Conservation (phyloP, 177 flowering plant genomes). For the Vitis hybrid region DNA sequence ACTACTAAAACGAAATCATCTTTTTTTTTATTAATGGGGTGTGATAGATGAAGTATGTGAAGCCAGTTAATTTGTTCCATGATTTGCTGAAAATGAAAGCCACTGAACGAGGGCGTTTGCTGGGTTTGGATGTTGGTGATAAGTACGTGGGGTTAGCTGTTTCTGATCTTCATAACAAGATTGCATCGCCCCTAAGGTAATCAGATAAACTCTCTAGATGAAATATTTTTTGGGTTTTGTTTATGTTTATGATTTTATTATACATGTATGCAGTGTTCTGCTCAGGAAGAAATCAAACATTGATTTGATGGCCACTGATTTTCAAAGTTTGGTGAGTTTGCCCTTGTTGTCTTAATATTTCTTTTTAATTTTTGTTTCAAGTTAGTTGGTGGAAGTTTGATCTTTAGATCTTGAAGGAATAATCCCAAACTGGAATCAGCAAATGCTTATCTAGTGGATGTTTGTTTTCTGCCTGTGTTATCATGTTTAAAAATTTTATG, state of each 20-base stretch:
- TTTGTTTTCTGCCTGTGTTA: too few relatives aligned
- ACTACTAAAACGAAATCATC: background rate
- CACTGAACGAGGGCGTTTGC: slow-evolving; percentile 46
- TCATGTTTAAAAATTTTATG: too few relatives aligned
- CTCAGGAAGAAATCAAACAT: slow-evolving; percentile 62
- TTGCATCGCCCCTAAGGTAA: slow-evolving; percentile 79
- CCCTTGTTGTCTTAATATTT: background rate
- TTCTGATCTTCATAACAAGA: slow-evolving; percentile 58
- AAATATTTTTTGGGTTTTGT: background rate
- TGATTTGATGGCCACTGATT: slow-evolving; percentile 67
- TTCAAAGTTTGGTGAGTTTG: slow-evolving; percentile 64
- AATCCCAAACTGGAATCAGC: too few relatives aligned
- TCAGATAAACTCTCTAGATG: background rate
- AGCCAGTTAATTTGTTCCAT: slow-evolving; percentile 58
- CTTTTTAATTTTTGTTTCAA: background rate
- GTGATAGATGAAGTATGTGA: slow-evolving; percentile 65
- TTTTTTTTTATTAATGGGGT: background rate
- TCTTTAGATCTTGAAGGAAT: background rate
- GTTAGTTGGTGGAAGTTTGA: background rate
- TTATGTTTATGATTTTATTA: background rate
- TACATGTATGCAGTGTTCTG: slow-evolving; percentile 64
- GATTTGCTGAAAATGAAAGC: slow-evolving; percentile 39
- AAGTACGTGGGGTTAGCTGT: slow-evolving; percentile 87
- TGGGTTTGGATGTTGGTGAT: slow-evolving; percentile 91
- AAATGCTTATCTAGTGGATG: too few relatives aligned